Evolutionary conservation across 176 grass and related monocot genomes (phyloP).

Genomic region (Tuctoria greenei): DNA sequence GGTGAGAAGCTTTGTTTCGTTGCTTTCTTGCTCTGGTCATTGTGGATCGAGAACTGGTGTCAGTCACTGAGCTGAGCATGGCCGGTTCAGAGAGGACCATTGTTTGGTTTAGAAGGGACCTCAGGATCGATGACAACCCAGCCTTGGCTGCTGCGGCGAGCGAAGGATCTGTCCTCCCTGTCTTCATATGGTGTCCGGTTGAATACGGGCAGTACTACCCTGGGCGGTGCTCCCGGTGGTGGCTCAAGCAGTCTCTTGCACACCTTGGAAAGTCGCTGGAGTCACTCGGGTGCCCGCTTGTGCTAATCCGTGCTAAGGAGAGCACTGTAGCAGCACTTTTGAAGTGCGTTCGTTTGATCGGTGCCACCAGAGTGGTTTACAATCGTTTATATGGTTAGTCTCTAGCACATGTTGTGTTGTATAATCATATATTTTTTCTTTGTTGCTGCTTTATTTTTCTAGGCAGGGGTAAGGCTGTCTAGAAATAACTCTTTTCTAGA

Average conservation of each 20-base stretch:
- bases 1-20: not conserved
- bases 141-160: constrained; percentile 60
- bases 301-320: constrained; percentile 62
- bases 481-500: too few species aligned
- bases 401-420: constrained; percentile 6
- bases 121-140: constrained; percentile 89
- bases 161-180: constrained; percentile 61
- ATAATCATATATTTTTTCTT: not conserved
- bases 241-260: constrained; percentile 82
- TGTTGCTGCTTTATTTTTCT: not conserved
- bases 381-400: constrained; percentile 82
- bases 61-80: constrained; percentile 31
- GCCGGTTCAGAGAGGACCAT: constrained; percentile 53
- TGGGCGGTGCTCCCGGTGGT: constrained; percentile 83
- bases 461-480: too few species aligned
- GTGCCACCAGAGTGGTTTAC: constrained; percentile 74
- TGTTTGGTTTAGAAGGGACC: constrained; percentile 92
- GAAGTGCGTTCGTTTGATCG: constrained; percentile 49
- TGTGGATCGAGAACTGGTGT: constrained; percentile 19
- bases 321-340: constrained; percentile 62
- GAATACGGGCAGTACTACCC: constrained; percentile 78
- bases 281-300: constrained; percentile 67
- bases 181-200: constrained; percentile 84
- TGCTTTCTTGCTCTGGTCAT: constrained; percentile 17
- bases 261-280: constrained; percentile 62